Evolutionary conservation across 768 basidiomycete species (phyloP).

Genomic region (Suillus brevipes): DNA sequence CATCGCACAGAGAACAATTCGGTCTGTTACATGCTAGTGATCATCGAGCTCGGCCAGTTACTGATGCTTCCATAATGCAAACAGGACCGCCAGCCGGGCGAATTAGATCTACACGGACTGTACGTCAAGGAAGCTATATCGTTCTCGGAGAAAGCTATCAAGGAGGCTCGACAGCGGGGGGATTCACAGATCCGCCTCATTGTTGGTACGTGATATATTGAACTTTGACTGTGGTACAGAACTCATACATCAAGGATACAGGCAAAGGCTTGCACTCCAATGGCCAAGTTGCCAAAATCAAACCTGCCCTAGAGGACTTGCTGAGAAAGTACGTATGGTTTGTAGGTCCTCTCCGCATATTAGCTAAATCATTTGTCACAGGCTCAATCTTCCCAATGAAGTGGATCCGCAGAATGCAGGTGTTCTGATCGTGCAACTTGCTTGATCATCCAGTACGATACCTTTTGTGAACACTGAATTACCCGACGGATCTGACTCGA

Average conservation of each 20-base stretch:
- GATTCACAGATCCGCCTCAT: slow-evolving; percentile 73
- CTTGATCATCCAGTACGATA: slow-evolving; percentile 10
- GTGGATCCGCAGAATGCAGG: slow-evolving; percentile 82
- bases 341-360: background rate
- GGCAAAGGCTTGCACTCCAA: slow-evolving; percentile 88
- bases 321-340: slow-evolving; percentile 64
- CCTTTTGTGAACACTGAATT: background rate
- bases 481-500: background rate
- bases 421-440: slow-evolving; percentile 71
- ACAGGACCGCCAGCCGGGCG: slow-evolving; percentile 67
- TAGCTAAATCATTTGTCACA: slow-evolving; percentile 29
- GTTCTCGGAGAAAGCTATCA: slow-evolving; percentile 68
- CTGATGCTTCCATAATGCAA: background rate
- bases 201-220: slow-evolving; percentile 58
- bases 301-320: slow-evolving; percentile 86
- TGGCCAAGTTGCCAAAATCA: slow-evolving; percentile 78
- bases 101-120: slow-evolving; percentile 88
- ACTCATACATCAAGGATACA: slow-evolving; percentile 23
- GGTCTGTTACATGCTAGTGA: slow-evolving; percentile 34
- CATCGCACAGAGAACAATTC: slow-evolving; percentile 67
- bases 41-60: background rate
- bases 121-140: slow-evolving; percentile 92
- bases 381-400: slow-evolving; percentile 69
- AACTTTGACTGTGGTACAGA: background rate
- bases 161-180: slow-evolving; percentile 62